Base-by-base conservation (phyloP, 805 yeast genomes). In the Sungouiella thailandica region DNA sequence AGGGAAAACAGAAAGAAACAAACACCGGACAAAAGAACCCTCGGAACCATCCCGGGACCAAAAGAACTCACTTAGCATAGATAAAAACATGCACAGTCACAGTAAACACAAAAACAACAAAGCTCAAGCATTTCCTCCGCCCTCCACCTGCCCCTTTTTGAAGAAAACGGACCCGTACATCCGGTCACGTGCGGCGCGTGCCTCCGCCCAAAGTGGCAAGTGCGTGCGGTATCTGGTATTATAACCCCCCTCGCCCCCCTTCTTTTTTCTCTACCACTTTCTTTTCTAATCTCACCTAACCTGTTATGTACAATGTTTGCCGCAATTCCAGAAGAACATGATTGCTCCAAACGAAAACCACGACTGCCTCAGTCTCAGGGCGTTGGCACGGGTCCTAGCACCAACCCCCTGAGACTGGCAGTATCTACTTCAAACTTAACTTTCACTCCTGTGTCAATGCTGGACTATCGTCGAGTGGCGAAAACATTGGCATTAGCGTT, bases 401-500 rank as follows among this genome's bases (percentile, higher is more conserved):
- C 47, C 40, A 45, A 39, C 45, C 31, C 49, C 52, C 55, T 50
- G 55, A 49, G 55, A 50, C 55, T 50, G 44, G 20, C 43, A 23
- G 40, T 32, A 23, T 28, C n/a, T 18, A 36, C 40, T 17, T 31
- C 20, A 25, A 44, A 44, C 28, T 37, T 42, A 22, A 39, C 49
- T 24, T 37, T 43, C 18, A 39, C 50, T 28, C 50, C 49, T 23
- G 49, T 44, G 28, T 38, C 40, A 36, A 33, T 37, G 28, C 49
- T 45, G 32, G 80, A 75, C 43, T 76, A 73, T 45, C 70, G 67
- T 39, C 64, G 75, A 38, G 78, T 78, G 17, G 80, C 80, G 16
- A 62, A 62, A 37, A 74, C 80, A 6, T 58, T 76, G 34, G 65
- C 66, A 34, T 55, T 72, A 34, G 74, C 79, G 4, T 76, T 76